Base-by-base conservation (phyloP, 2,329 filamentous ascomycete genomes). In the Aspergillus fructus region DNA sequence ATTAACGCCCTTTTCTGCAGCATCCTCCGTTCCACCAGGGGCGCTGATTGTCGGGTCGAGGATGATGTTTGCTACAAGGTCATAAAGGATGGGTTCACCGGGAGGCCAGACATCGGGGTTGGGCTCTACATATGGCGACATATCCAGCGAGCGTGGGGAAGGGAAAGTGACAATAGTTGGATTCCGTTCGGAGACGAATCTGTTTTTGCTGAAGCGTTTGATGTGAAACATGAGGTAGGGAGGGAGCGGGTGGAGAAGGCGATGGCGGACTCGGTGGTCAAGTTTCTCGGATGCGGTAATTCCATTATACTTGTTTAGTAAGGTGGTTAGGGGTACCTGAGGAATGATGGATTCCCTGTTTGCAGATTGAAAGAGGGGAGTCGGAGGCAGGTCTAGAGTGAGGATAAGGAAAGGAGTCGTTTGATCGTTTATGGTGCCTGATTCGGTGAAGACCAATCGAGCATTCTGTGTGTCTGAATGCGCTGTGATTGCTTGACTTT, bases 131-230 rank as follows among this genome's bases (percentile, higher is more conserved):
- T 94, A 97, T 0, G 93, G 92, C 5, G 87, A 83, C 80, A 97
- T 88, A 72, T 99, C 92, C 8, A 99, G 85, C 42, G 88, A 85
- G 70, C 88, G 84, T 4, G 91, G 85, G 6, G 91, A 89, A 62
- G 93, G 91, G 74, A 97, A 99, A 0, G 93, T 97, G 62, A 99
- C 94, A 68, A 99, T 99, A 9, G 94, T 99, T 1, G 93, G 94
- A 74, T 99, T 99, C 50, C 94, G 89, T 77, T 97, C 93, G 2
- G 89, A 85, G 19, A 99, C 90, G 70, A 99, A 99, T 74, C 97
- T 96, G 80, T 99, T 99, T 64, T 89, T 88, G 65, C 88, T 91
- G 82, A 99, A 99, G 66, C 94, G 91, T 79, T 97, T 97, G 79
- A 97, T 88, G 78, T 99, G 93, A 78, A 99, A 91, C 53, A 94